Evolutionary conservation across 495 filamentous ascomycete genomes (phyloP).

Genomic region (Hypoxylon fuscum): DNA sequence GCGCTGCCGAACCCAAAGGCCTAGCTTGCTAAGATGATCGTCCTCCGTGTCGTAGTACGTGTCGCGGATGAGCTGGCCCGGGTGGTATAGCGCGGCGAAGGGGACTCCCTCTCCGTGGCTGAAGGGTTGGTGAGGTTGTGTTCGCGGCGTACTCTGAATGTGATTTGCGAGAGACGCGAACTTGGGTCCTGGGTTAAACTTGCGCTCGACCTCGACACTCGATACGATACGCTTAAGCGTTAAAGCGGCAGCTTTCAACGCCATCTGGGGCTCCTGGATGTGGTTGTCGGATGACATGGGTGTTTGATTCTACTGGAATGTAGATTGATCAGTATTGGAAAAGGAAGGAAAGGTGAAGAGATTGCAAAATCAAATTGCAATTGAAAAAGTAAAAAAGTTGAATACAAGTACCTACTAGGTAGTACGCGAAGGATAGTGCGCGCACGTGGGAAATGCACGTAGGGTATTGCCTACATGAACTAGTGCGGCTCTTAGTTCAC

Average conservation of each 20-base stretch:
- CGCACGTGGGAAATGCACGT: no score
- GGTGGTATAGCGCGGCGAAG: conserved; percentile 4
- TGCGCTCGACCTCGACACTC: conserved; percentile 34
- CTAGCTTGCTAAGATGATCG: conserved; percentile 15
- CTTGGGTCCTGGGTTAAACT: conserved; percentile 29
- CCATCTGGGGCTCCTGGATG: conserved; percentile 1
- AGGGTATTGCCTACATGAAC: no score
- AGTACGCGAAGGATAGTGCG: no score
- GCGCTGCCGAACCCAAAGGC: conserved; percentile 32
- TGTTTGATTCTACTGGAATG: no score
- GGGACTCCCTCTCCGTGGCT: no score
- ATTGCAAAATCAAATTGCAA: no score
- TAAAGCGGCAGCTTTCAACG: conserved; percentile 6
- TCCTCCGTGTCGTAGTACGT: conserved; percentile 33
- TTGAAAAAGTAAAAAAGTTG: no score
- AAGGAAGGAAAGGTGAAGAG: no score
- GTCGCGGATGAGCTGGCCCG: conserved; percentile 22
- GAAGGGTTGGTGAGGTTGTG: neutral
- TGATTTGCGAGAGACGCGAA: conserved; percentile 15
- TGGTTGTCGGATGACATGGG: neutral
- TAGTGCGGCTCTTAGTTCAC: no score
- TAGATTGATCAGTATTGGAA: no score
- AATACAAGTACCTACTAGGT: no score
- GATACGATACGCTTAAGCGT: conserved; percentile 24
- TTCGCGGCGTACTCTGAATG: neutral